Conservation (phyloP, 768 basidiomycete species). For the Lentinus tigrinus region DNA sequence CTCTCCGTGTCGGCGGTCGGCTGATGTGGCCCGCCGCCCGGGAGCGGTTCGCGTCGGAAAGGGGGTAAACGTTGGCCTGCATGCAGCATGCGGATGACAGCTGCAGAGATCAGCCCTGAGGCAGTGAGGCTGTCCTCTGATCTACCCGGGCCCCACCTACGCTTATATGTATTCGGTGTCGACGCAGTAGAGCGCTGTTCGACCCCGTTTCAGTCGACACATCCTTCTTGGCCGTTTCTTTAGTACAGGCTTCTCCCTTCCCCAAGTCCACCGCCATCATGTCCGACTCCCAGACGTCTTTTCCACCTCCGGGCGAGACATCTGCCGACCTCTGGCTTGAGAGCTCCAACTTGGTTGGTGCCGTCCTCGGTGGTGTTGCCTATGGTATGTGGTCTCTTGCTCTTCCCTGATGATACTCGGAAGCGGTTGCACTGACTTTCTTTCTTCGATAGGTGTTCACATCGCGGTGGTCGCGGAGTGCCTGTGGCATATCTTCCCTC, state of each 20-base stretch:
- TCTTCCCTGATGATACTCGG: not conserved
- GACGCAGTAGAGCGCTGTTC: not conserved
- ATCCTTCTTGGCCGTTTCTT: too few species aligned
- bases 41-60: too few species aligned
- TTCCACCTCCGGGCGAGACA: not conserved
- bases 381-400: not conserved
- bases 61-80: not conserved
- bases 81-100: not conserved
- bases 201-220: not conserved
- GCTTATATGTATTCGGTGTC: not conserved
- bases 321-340: conserved; percentile 3
- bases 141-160: not conserved
- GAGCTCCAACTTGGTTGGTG: not conserved
- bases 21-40: too few species aligned
- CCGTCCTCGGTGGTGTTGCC: conserved; percentile 1
- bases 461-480: not conserved
- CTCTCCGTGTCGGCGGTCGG: too few species aligned
- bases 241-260: not conserved
- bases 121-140: not conserved
- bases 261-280: not conserved
- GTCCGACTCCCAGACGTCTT: not conserved
- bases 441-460: not conserved
- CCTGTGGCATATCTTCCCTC: not conserved
- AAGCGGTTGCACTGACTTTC: not conserved
- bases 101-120: not conserved